These are phyloP conservation scores for Neonectria sp. DNA, from an alignment of 2,329 filamentous ascomycete species.

Conservation along the genomic window DNA sequence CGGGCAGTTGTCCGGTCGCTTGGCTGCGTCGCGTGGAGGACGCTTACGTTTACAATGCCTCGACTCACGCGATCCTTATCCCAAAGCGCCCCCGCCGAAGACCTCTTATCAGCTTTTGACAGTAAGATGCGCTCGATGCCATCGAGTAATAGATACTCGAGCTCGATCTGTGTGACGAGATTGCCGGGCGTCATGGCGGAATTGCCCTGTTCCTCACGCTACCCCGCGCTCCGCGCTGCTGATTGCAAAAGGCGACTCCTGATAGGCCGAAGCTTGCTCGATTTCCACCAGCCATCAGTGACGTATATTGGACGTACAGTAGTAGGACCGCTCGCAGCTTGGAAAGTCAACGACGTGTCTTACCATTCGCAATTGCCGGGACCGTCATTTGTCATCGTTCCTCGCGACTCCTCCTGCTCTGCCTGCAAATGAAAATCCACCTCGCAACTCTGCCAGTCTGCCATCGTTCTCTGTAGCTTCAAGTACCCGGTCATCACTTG, in stretches of 20 bases:
- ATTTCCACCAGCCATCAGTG: constrained; percentile 36
- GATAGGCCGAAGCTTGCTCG: constrained; percentile 43
- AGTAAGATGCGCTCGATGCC: constrained; percentile 36
- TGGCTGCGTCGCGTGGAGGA: neutral
- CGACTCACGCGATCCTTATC: neutral
- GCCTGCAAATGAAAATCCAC: neutral
- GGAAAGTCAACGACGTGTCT: neutral
- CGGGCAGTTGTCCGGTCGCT: neutral
- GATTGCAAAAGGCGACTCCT: constrained; percentile 44
- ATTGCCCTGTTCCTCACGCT: constrained; percentile 18
- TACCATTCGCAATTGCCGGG: neutral
- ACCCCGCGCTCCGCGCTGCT: constrained; percentile 37
- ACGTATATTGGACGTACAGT: constrained; percentile 30
- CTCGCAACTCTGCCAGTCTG: neutral
- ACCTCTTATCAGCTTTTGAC: constrained; percentile 32
- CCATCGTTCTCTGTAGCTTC: neutral
- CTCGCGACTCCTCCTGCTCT: neutral
- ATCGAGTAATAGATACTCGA: constrained; percentile 39
- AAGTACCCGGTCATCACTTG: neutral
- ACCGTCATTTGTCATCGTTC: constrained; percentile 2
- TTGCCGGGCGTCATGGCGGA: constrained; percentile 40
- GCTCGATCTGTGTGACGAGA: constrained; percentile 36
- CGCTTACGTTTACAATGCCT: neutral
- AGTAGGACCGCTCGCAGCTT: neutral
- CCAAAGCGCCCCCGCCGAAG: neutral